Evolutionary conservation across 1,284 basidiomycete species (phyloP).

Genomic region (Boletus semigastroideus): DNA sequence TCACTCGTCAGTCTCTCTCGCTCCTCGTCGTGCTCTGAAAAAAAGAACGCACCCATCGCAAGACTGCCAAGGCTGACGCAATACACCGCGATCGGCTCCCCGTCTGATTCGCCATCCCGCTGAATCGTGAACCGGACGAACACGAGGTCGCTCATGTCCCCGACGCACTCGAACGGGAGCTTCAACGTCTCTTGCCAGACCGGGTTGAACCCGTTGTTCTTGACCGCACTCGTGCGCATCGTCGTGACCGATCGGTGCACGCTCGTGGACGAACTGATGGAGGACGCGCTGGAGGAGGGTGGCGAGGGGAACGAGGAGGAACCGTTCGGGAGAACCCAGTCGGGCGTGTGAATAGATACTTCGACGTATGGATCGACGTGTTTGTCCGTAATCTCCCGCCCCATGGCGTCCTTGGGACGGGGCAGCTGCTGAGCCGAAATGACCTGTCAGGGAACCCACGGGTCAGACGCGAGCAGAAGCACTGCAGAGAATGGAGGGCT

Average conservation of each 20-base stretch:
- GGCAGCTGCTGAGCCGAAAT: conserved; percentile 96
- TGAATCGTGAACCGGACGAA: conserved; percentile 79
- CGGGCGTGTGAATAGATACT: conserved; percentile 74
- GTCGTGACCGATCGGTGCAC: conserved; percentile 44
- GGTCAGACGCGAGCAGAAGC: conserved; percentile 5
- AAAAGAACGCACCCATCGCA: conserved; percentile 58
- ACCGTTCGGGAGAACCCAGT: conserved; percentile 47
- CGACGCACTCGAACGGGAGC: conserved; percentile 73
- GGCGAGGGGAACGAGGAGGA: conserved; percentile 17
- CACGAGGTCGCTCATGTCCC: conserved; percentile 77
- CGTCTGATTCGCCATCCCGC: conserved; percentile 60
- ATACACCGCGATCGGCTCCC: conserved; percentile 70
- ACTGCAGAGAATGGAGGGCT: conserved; percentile 10
- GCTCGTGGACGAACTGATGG: background rate
- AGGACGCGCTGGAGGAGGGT: conserved; percentile 3
- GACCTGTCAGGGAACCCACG: conserved; percentile 43
- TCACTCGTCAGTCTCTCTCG: no score
- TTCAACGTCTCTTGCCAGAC: conserved; percentile 76
- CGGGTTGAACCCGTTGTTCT: conserved; percentile 89
- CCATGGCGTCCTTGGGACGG: conserved; percentile 62
- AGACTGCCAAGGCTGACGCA: conserved; percentile 67
- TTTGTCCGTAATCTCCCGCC: conserved; percentile 61
- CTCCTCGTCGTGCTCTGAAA: no score
- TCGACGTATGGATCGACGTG: conserved; percentile 76
- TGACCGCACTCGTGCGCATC: conserved; percentile 60